Evolutionary conservation across 441 rosid species (phyloP).

Genomic region (Populus hybrid): DNA sequence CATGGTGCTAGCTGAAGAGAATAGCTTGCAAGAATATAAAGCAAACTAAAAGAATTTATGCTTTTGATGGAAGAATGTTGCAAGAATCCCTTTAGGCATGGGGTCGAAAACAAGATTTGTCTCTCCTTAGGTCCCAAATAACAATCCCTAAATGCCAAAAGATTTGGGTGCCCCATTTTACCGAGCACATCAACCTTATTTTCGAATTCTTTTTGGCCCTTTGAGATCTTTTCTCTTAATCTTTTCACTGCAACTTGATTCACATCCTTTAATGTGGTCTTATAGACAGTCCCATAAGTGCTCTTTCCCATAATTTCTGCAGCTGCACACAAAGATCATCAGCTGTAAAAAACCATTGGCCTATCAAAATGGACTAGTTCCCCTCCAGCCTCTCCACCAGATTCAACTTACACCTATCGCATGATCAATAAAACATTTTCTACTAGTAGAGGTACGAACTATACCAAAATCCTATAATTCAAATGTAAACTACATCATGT

Average conservation of each 20-base stretch:
- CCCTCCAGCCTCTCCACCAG: constrained; percentile 66
- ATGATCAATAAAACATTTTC: background rate
- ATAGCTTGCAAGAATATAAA: too few relatives aligned
- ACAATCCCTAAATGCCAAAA: constrained; percentile 69
- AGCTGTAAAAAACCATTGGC: constrained; percentile 61
- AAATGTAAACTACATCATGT: background rate
- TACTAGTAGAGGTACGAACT: too few relatives aligned
- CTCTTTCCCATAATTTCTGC: constrained; percentile 88
- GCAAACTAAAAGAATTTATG: background rate
- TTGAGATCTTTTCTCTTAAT: constrained; percentile 71
- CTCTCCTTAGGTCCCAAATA: constrained; percentile 82
- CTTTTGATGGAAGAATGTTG: constrained; percentile 72
- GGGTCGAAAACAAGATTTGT: constrained; percentile 78
- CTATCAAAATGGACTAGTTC: constrained; percentile 79
- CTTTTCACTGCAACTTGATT: constrained; percentile 84
- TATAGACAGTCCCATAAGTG: constrained; percentile 79
- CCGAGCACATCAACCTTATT: constrained; percentile 60
- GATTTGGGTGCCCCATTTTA: constrained; percentile 62
- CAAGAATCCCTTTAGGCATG: constrained; percentile 72
- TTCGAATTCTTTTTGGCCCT: constrained; percentile 67
- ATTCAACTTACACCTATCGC: constrained; percentile 42
- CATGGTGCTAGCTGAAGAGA: background rate
- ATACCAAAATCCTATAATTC: constrained; percentile 10
- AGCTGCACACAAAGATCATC: constrained; percentile 85
- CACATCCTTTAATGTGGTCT: constrained; percentile 79